These are phyloP conservation scores for Gossypium armourianum DNA, from an alignment of 441 rosid species.

Conservation along the genomic window DNA sequence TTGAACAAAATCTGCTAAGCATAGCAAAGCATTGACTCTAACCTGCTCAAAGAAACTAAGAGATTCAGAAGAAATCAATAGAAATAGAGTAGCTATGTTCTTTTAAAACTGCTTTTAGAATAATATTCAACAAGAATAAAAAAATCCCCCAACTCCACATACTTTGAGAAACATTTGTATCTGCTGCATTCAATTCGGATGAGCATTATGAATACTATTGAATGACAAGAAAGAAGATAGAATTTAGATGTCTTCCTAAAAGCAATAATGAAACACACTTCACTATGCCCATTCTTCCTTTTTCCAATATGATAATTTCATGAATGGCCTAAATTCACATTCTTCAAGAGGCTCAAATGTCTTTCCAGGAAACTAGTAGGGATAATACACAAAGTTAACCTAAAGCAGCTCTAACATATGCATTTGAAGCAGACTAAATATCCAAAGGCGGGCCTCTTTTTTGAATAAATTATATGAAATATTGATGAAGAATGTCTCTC, in stretches of 20 bases:
- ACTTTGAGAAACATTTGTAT: neutral
- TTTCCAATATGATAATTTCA: neutral
- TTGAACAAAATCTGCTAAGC: conserved; percentile 67
- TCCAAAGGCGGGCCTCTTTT: neutral
- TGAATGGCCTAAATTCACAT: neutral
- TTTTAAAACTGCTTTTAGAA: neutral
- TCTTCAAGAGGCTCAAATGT: neutral
- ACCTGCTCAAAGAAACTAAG: conserved; percentile 40
- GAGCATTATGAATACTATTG: neutral
- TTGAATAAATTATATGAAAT: neutral
- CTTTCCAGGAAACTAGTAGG: neutral
- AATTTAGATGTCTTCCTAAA: conserved; percentile 5
- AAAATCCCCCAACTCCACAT: neutral
- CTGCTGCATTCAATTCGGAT: neutral
- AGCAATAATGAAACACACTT: neutral
- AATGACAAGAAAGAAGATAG: neutral
- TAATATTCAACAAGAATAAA: neutral
- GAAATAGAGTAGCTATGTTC: neutral
- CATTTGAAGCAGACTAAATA: neutral
- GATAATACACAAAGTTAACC: neutral
- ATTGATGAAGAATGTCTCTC: neutral
- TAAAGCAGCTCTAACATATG: neutral
- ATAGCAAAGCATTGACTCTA: conserved; percentile 78
- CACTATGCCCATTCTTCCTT: neutral
- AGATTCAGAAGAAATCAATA: conserved; percentile 12